Evolutionary conservation across 148 eudicot genomes (phyloP).

Genomic region (Fagopyrum homotropicum): DNA sequence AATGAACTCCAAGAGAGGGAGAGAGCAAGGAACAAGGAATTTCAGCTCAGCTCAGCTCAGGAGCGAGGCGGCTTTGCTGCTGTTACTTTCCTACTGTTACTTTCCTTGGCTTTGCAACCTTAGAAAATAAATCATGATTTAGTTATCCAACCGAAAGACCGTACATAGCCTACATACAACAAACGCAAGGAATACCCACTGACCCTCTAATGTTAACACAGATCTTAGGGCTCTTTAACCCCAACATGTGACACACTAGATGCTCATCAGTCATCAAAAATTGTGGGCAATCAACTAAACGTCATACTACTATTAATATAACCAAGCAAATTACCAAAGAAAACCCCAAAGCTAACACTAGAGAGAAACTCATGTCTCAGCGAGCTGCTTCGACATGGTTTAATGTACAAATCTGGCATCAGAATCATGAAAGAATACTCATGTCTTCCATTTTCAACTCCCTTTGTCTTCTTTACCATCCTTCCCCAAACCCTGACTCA

Average conservation of each 20-base stretch:
- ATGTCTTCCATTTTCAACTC: too few relatives aligned
- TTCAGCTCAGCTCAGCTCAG: background rate
- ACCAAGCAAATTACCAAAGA: background rate
- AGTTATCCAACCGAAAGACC: background rate
- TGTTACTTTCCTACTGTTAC: too few relatives aligned
- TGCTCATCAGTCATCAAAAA: constrained; percentile 25
- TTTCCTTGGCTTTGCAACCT: too few relatives aligned
- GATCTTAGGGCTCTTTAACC: background rate
- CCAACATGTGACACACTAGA: background rate
- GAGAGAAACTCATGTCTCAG: constrained; percentile 36
- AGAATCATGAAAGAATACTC: constrained; percentile 28
- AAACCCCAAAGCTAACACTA: background rate
- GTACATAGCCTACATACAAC: background rate
- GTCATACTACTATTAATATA: background rate
- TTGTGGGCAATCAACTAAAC: constrained; percentile 38
- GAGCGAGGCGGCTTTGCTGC: background rate
- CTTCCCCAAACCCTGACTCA: constrained; percentile 29
- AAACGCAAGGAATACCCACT: constrained; percentile 26
- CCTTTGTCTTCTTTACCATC: constrained; percentile 17
- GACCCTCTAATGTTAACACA: background rate
- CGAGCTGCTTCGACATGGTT: constrained; percentile 66
- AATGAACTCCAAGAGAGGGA: too few relatives aligned
- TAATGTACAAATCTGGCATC: constrained; percentile 45
- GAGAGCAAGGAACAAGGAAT: too few relatives aligned
- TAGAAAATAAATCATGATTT: too few relatives aligned